phyloP scores from a whole-genome alignment of 495 filamentous ascomycete genomes.

The Chaetomium fimeti region DNA sequence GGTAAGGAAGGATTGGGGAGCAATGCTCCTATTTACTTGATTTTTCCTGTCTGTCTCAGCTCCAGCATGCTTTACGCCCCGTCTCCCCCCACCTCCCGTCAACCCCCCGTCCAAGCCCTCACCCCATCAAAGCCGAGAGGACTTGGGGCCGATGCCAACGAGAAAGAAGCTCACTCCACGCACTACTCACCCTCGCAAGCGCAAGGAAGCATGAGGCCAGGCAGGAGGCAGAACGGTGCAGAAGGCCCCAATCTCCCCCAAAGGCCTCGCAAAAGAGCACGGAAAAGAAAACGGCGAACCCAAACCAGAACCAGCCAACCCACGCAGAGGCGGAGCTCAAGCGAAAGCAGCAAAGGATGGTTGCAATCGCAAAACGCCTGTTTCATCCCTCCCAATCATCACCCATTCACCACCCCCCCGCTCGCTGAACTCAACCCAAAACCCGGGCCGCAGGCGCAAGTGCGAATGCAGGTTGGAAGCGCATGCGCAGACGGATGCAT shows the following conservation, averaged over 20 bases:
- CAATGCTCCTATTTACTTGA: slow-evolving; percentile 15
- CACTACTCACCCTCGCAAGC: neutral
- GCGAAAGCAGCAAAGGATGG: slow-evolving; percentile 2
- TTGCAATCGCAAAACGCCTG: neutral
- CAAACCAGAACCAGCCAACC: neutral
- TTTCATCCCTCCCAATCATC: neutral
- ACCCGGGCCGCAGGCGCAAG: neutral
- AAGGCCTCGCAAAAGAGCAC: slow-evolving; percentile 4
- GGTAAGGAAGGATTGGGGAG: slow-evolving; percentile 1
- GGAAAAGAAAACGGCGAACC: neutral
- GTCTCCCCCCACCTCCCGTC: neutral
- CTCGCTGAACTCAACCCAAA: neutral
- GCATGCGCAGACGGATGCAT: no score
- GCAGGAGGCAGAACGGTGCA: no score
- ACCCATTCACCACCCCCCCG: neutral
- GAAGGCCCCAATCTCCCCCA: neutral
- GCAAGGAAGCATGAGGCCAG: neutral
- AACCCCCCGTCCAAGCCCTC: neutral
- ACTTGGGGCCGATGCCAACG: neutral
- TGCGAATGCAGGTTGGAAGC: neutral
- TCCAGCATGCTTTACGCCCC: no score
- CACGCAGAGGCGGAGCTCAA: neutral
- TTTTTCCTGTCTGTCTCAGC: neutral
- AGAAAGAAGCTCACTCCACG: neutral
- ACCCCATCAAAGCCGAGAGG: neutral